phyloP scores from a whole-genome alignment of 2,329 filamentous ascomycete genomes.

The Diaporthe sp. region DNA sequence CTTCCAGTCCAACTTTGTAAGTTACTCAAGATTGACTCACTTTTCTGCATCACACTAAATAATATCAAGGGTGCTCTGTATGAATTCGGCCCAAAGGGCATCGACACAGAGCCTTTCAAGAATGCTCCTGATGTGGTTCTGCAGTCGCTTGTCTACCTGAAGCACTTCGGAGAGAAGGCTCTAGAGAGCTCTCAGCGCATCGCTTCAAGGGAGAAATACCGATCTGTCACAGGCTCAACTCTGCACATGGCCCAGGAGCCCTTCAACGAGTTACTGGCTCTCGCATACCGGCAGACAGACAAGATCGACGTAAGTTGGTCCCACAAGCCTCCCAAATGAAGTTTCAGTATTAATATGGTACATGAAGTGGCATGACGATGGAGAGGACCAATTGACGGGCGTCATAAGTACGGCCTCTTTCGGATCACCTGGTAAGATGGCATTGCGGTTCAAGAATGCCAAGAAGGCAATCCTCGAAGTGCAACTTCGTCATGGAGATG shows the following conservation, averaged over 20 bases:
- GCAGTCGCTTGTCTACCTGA: conserved; percentile 64
- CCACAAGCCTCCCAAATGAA: no score
- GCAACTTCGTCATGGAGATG: conserved; percentile 72
- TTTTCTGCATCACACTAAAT: conserved; percentile 44
- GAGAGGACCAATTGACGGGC: conserved; percentile 72
- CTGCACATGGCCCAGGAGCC: conserved; percentile 51
- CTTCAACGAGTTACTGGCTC: conserved; percentile 75
- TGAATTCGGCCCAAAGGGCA: conserved; percentile 72
- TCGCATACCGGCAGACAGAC: conserved; percentile 74
- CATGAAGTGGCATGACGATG: conserved; percentile 69
- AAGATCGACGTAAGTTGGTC: conserved; percentile 64
- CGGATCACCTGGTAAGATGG: conserved; percentile 71
- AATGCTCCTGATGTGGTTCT: conserved; percentile 64
- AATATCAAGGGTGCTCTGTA: conserved; percentile 71
- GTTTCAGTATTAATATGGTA: conserved; percentile 55
- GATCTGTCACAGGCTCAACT: neutral
- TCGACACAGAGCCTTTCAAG: conserved; percentile 60
- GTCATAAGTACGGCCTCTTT: conserved; percentile 74
- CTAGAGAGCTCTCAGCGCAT: conserved; percentile 49
- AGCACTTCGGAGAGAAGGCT: conserved; percentile 65
- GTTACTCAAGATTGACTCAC: conserved; percentile 40
- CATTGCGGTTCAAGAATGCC: conserved; percentile 43
- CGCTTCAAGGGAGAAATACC: conserved; percentile 35
- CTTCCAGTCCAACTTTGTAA: conserved; percentile 67
- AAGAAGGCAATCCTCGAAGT: conserved; percentile 52